Base-by-base conservation (phyloP, 2,329 filamentous ascomycete genomes). In the Xylaria hypoxylon region DNA sequence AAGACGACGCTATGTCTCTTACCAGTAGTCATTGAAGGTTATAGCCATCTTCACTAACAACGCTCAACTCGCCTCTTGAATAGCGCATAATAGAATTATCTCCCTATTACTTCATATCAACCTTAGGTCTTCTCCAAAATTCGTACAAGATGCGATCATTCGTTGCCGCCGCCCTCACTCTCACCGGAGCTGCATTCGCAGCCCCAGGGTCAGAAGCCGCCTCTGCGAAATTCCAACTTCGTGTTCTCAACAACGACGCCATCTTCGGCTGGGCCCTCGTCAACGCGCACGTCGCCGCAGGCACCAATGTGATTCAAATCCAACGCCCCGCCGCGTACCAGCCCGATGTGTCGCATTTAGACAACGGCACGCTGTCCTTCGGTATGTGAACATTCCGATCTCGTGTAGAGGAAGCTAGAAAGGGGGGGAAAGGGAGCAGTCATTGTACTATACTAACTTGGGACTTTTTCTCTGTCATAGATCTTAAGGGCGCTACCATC, bases 271-370 rank as follows among this genome's bases (percentile, higher is more conserved):
- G 71, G 72, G 68, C 70, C 26, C 40, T 74, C 19, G 59, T 72
- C 48, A 74, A 73, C 55, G 53, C 70, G 8, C 70, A 72, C 28
- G 28, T 59, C 45, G 61, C 51, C 7, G 71, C 71, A 2, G 70
- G 63, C 22, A 50, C 24, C 2, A 71, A 72, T 33, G 62, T 61
- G 10, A 68, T 74, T 42, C 71, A 73, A 56, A 69, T 74, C 42
- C 71, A 74, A 58, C 72, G 70, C 2, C 70, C 71, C 4, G 26
- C 67, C 4, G 72, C 31, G 6, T 74, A 70, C 59, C 56, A 60
- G 52, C 59, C 71, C 35, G 72, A 74, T 44, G 19, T 58, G 38
- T 56, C 71, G 24, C 66, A 69, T 50, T 22, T 73, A 17, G 58
- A 70, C 40, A 51, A 48, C 28, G 60, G 62, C n/a, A 44, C 65